phyloP scores from a whole-genome alignment of 2,329 filamentous ascomycete species.

The Fusarium kyushuense region DNA sequence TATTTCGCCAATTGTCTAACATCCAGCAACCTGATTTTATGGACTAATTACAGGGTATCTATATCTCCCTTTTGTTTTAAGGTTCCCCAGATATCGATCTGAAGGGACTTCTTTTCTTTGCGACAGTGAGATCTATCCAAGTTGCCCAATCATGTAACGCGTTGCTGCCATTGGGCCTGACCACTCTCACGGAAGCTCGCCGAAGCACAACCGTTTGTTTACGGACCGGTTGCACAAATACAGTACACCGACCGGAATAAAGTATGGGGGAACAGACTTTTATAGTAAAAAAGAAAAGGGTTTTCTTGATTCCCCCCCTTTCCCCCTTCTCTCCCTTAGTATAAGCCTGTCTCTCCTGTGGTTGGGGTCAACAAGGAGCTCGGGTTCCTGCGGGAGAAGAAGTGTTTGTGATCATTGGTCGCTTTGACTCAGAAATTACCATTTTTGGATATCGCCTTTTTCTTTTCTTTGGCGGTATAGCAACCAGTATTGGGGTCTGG shows the following conservation, averaged over 20 bases:
- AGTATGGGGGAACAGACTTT: background rate
- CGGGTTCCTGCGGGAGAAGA: conserved; percentile 39
- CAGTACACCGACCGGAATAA: conserved; percentile 23
- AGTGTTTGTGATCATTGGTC: conserved; percentile 38
- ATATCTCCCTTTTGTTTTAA: background rate
- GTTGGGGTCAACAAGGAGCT: conserved; percentile 41
- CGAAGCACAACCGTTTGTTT: conserved; percentile 20
- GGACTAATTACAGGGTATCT: background rate
- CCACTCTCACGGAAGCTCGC: conserved; percentile 28
- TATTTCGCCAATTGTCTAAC: background rate
- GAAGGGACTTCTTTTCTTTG: conserved; percentile 1
- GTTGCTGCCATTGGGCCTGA: conserved; percentile 10
- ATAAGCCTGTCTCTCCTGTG: conserved; percentile 12
- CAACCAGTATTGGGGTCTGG: conserved; percentile 26
- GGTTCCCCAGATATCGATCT: background rate
- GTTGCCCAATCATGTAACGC: conserved; percentile 7
- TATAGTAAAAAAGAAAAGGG: background rate
- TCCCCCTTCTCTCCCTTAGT: background rate
- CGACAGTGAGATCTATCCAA: conserved; percentile 1
- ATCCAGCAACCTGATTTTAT: background rate
- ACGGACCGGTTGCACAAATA: conserved; percentile 25
- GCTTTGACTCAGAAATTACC: conserved; percentile 41
- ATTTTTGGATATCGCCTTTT: conserved; percentile 42
- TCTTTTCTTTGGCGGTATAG: conserved; percentile 37
- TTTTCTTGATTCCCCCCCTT: background rate